A percentile compares a stretch with the other conserved stretches of the same genome.
phyloP scores from a whole-genome alignment of 202 grass and related monocot genomes.

The Setaria viridis region DNA sequence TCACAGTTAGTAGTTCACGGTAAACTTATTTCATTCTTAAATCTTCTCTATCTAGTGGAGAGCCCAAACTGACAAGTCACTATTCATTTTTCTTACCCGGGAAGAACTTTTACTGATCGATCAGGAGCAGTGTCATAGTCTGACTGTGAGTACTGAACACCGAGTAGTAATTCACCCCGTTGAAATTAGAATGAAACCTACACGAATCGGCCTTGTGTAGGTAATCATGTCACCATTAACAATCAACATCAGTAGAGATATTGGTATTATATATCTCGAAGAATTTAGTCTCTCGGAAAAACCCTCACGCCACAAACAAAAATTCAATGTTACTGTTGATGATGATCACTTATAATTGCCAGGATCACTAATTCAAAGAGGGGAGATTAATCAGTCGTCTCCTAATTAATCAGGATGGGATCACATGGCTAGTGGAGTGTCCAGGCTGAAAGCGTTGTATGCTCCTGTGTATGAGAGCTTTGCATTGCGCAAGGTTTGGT shows the following conservation, averaged over 20 bases:
- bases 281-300: neutral
- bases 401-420: neutral
- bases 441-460: constrained; percentile 27
- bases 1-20: neutral
- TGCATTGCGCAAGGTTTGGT: constrained; percentile 23
- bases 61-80: neutral
- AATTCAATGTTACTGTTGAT: constrained; percentile 27
- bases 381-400: neutral
- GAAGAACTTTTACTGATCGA: neutral
- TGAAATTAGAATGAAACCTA: neutral
- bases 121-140: neutral
- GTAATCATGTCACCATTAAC: neutral
- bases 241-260: neutral
- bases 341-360: neutral
- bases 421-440: neutral
- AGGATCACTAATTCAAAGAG: neutral
- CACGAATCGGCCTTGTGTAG: neutral
- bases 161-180: neutral
- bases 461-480: neutral
- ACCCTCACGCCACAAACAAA: too few species aligned
- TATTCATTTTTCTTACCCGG: neutral
- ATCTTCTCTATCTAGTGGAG: neutral
- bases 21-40: neutral
- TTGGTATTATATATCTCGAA: neutral
- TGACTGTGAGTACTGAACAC: neutral